phyloP scores from a whole-genome alignment of 2,329 filamentous ascomycete genomes.

The Colletotrichum kahawae region DNA sequence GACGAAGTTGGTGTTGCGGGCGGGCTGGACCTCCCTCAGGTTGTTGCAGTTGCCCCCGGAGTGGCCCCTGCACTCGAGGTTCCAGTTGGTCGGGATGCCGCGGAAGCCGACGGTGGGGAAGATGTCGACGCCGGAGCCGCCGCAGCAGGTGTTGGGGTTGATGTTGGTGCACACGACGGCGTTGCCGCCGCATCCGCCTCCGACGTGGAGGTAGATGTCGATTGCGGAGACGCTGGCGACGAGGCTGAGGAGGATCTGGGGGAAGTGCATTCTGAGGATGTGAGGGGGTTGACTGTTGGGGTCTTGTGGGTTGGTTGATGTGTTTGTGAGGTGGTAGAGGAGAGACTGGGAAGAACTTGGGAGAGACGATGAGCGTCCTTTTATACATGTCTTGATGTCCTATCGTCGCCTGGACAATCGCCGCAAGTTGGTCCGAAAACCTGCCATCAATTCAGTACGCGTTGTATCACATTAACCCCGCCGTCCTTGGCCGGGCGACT shows the following conservation, averaged over 20 bases:
- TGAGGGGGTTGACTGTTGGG: not conserved
- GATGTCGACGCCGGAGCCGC: not conserved
- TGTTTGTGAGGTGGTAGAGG: not conserved
- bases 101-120: not conserved
- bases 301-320: not conserved
- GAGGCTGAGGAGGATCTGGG: not conserved
- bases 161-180: not conserved
- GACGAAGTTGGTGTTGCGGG: not conserved
- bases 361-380: not conserved
- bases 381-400: not conserved
- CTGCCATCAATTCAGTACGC: not conserved
- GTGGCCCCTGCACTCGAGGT: not conserved
- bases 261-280: not conserved
- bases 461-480: not conserved
- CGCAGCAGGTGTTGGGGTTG: not conserved
- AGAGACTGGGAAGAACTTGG: not conserved
- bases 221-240: not conserved
- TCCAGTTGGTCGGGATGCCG: not conserved
- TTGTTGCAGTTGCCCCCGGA: not conserved
- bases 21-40: not conserved
- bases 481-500: not conserved
- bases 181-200: not conserved
- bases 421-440: too few relatives aligned
- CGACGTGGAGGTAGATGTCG: not conserved
- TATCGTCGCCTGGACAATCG: not conserved